Conservation (phyloP, 257 asterid species). For the Fraxinus anomala region DNA sequence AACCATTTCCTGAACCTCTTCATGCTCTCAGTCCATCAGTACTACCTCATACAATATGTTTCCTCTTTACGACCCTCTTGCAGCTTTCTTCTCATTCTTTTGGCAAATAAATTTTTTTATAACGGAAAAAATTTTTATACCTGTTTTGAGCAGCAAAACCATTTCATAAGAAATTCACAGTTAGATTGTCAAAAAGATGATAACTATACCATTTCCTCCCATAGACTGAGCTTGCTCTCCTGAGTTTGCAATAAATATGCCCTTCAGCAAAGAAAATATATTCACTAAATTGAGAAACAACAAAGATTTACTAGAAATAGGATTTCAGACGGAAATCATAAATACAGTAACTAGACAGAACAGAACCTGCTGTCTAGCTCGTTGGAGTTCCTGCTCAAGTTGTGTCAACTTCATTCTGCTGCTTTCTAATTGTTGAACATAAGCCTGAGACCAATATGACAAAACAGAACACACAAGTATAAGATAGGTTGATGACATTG, state of each 20-base stretch:
- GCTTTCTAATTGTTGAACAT: constrained; percentile 96
- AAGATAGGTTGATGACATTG: neutral
- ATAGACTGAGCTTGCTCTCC: constrained; percentile 92
- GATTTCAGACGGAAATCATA: neutral
- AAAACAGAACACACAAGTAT: constrained; percentile 13
- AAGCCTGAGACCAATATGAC: constrained; percentile 60
- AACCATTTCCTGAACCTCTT: neutral
- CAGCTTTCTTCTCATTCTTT: neutral
- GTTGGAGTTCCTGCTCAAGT: constrained; percentile 98
- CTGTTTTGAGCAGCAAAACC: constrained; percentile 15
- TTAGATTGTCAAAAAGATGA: constrained; percentile 30
- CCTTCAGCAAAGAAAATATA: constrained; percentile 51
- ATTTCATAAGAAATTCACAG: constrained; percentile 19
- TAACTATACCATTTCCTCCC: constrained; percentile 83
- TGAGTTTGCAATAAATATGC: constrained; percentile 90
- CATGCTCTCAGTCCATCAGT: neutral
- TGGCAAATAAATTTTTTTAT: neutral
- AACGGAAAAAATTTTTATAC: constrained; percentile 11
- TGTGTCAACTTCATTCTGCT: constrained; percentile 99
- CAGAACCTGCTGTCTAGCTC: constrained; percentile 96
- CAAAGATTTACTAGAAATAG: constrained; percentile 11
- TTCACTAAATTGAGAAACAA: constrained; percentile 27
- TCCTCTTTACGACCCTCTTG: neutral
- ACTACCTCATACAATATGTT: neutral
- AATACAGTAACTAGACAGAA: constrained; percentile 17